Evolutionary conservation across 495 filamentous ascomycete species (phyloP).

Genomic region (Apiosordaria backusii): DNA sequence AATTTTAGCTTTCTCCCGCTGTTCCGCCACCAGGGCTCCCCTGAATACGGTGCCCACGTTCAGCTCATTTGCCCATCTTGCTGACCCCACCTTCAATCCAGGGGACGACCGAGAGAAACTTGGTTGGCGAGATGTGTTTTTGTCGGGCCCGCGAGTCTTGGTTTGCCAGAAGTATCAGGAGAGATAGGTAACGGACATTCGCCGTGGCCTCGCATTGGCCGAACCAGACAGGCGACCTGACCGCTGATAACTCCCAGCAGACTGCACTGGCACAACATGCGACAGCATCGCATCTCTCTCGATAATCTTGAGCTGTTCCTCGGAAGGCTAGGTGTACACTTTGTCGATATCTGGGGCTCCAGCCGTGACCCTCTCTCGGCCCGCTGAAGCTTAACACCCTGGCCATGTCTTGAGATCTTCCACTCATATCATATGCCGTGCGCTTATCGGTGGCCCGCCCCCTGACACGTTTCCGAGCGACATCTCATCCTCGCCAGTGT

Average conservation of each 20-base stretch:
- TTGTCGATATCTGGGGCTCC: background rate
- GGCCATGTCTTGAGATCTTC: background rate
- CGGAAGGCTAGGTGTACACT: no score
- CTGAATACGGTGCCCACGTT: background rate
- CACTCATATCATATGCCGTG: background rate
- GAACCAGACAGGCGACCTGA: background rate
- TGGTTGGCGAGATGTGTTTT: background rate
- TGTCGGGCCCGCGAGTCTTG: background rate
- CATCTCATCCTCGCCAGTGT: no score
- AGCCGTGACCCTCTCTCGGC: no score
- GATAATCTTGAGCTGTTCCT: no score
- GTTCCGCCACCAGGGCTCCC: background rate
- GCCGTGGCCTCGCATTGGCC: background rate
- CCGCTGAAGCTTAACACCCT: background rate
- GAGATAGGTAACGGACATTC: background rate
- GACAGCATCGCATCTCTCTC: background rate
- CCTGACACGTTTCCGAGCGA: no score
- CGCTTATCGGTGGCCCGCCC: background rate
- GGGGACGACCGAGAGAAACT: background rate
- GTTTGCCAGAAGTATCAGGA: background rate
- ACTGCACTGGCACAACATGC: background rate
- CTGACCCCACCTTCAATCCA: background rate
- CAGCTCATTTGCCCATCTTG: background rate
- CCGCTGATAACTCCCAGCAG: background rate
- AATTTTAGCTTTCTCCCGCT: background rate